Evolutionary conservation across 108 stramenopile genomes (phyloP), one percentile per base, ranked within the genome.

Genomic region (Nitzschia sp.): DNA sequence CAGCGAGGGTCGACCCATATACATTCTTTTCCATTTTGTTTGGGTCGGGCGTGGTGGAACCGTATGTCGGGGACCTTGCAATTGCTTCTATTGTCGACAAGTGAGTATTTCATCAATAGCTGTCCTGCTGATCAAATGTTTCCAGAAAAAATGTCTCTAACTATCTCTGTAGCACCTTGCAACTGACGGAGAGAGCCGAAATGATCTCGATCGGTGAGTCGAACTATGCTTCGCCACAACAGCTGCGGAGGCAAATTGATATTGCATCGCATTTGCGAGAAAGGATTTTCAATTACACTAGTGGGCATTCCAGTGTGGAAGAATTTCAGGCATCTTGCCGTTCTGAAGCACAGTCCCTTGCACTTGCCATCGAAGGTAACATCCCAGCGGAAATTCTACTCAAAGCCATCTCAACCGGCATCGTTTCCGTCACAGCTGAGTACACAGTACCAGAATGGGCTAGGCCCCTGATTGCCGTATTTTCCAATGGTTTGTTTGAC

Each of bases 1-100:
- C 58, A 25, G 42, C 69, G 29, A 28, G 59, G 17, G 54, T 79
- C 5, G 75, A 83, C 70, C 60, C 68, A 9, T 59, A 72, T 46
- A 34, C 27, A 13, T 80, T 83, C 56, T 76, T 79, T 51, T 66
- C 75, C 19, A 76, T 70, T 29, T 35, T 83, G 61, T 83, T 80
- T 73, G 79, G 75, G 36, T 59, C 70, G 9, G 36, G 42, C 46
- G 35, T 54, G 31, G 72, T 81, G 2, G 71, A 62, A 55, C 53
- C 75, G 31, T 81, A 75, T 59, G 74, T 81, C 11, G 79, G 83
- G 11, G 48, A 81, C 27, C 28, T 84, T 19, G 61, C 70, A 45
- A 79, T 83, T 54, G 68, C 77, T 17, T 48, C 82, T 1, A 69
- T 82, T 45, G 76, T 82, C 8, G 74, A 78, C 61, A 72, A 73